Conservation (phyloP, 2,329 filamentous ascomycete species). For the Hypoxylon sp. region DNA sequence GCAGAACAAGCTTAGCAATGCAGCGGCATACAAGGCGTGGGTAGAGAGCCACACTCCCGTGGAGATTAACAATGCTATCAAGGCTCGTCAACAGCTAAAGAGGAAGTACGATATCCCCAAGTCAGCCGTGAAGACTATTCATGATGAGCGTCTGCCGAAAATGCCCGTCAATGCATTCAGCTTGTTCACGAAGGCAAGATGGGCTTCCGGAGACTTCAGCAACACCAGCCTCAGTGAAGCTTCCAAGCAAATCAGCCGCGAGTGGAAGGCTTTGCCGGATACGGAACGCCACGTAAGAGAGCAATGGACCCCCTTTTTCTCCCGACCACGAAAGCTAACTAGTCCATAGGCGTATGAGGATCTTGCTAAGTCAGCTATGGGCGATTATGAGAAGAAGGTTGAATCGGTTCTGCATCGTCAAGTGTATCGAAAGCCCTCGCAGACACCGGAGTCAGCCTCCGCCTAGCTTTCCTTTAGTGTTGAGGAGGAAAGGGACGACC, state of each 20-base stretch:
- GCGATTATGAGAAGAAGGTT: constrained; percentile 54
- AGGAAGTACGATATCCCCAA: constrained; percentile 54
- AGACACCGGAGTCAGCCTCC: constrained; percentile 1
- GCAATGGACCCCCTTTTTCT: background rate
- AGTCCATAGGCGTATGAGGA: constrained; percentile 56
- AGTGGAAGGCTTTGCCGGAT: constrained; percentile 62
- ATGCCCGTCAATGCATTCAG: constrained; percentile 53
- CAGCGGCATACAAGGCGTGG: constrained; percentile 62
- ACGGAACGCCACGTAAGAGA: constrained; percentile 61
- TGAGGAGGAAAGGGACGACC: constrained; percentile 1
- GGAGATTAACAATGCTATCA: constrained; percentile 63
- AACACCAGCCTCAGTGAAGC: constrained; percentile 38
- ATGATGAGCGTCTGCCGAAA: constrained; percentile 66
- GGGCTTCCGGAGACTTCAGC: constrained; percentile 51
- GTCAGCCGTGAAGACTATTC: constrained; percentile 52
- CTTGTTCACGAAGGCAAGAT: constrained; percentile 59
- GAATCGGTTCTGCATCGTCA: constrained; percentile 43
- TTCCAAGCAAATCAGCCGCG: constrained; percentile 49
- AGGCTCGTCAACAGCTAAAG: constrained; percentile 61
- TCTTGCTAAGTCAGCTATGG: constrained; percentile 50
- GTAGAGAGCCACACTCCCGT: constrained; percentile 60
- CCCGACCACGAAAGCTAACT: constrained; percentile 41
- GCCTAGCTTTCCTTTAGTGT: background rate
- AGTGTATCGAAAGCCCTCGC: constrained; percentile 5
- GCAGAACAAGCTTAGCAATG: constrained; percentile 61